Evolutionary conservation across 1,139 yeast species (phyloP).

Genomic region (Suhomyces coccinellae): DNA sequence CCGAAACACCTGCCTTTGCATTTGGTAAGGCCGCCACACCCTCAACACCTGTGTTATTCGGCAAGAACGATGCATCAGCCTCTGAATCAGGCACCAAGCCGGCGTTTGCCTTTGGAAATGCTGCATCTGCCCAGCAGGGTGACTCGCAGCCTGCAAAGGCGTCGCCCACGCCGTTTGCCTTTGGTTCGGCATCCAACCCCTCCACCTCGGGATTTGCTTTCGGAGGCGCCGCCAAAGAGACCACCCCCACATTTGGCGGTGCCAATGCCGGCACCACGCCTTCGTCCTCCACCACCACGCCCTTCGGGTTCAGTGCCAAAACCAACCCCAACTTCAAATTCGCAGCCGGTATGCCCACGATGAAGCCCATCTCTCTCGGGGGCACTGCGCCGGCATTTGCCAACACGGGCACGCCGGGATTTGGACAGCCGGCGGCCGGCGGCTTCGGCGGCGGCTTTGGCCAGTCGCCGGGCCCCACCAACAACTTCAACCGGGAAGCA

Average conservation of each 20-base stretch:
- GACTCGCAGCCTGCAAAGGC: no score
- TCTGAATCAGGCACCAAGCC: constrained; percentile 6
- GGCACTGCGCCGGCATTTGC: constrained; percentile 1
- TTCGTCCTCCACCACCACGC: constrained; percentile 4
- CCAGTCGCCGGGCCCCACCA: not conserved
- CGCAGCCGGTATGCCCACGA: constrained; percentile 14
- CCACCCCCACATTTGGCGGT: constrained; percentile 16
- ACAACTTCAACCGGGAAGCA: constrained; percentile 7
- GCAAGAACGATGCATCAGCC: not conserved
- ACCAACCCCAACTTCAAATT: constrained; percentile 13
- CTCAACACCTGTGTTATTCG: constrained; percentile 9
- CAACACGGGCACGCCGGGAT: not conserved
- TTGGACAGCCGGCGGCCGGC: constrained; percentile 1
- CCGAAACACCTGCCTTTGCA: constrained; percentile 9
- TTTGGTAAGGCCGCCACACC: constrained; percentile 16
- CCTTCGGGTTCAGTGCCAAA: constrained; percentile 9
- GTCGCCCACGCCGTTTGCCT: constrained; percentile 10
- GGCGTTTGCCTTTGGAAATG: constrained; percentile 4
- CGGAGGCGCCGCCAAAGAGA: not conserved
- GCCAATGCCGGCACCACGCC: constrained; percentile 4
- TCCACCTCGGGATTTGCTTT: constrained; percentile 5
- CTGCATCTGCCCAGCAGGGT: not conserved
- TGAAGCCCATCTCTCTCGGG: constrained; percentile 6
- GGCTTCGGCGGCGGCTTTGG: not conserved
- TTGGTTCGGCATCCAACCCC: constrained; percentile 12